Percentiles rank a stretch among this genome's conserved stretches.
Evolutionary conservation across 139 green algal species (phyloP).

Genomic region (Mychonastes homosphaera): DNA sequence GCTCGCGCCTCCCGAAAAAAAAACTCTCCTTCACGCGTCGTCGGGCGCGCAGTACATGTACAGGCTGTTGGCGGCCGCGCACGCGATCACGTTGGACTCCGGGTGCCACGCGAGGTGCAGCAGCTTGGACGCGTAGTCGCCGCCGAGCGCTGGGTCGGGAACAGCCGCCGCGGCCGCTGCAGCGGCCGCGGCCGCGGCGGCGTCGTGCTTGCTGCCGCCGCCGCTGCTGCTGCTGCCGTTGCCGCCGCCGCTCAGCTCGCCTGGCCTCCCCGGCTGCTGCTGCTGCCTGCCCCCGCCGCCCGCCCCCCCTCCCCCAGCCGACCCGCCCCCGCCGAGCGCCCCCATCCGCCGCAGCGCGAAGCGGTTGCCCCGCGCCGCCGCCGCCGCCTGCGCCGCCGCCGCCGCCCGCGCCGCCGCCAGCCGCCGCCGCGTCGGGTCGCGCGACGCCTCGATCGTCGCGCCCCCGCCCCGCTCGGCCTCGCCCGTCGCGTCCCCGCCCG

Average conservation of each 20-base stretch:
- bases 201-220: constrained; percentile 26
- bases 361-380: neutral
- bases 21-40: no score
- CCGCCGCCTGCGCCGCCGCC: no score
- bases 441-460: constrained; percentile 56
- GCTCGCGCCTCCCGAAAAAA: no score
- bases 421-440: constrained; percentile 62
- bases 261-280: no score
- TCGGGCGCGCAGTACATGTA: constrained; percentile 83
- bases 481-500: neutral
- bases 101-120: constrained; percentile 95
- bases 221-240: constrained; percentile 23
- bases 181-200: neutral
- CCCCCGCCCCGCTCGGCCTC: constrained; percentile 16
- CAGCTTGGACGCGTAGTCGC: constrained; percentile 80
- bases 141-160: no score
- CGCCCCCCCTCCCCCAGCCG: no score
- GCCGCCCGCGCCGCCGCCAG: constrained; percentile 27
- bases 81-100: constrained; percentile 77
- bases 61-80: constrained; percentile 79
- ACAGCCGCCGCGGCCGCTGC: constrained; percentile 17
- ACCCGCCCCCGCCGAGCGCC: no score
- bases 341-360: no score
- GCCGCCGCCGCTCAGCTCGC: constrained; percentile 6
- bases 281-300: no score